Base-by-base conservation (phyloP, 768 basidiomycete genomes). In the Tulasnella calospora region DNA sequence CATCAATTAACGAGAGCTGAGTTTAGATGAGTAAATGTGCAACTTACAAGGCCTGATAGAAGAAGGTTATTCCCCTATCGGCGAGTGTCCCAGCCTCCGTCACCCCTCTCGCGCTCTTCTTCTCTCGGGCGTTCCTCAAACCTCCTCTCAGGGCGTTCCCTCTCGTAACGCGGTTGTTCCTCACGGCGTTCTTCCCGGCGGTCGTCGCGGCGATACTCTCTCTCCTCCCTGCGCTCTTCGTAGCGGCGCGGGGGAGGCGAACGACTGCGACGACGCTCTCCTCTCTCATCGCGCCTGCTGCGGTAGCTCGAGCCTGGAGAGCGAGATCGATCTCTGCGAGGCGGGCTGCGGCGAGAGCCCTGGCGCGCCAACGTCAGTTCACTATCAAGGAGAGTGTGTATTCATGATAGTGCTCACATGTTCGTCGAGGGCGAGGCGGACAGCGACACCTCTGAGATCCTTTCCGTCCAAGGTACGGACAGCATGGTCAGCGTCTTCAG, bases 401-500 rank as follows among this genome's bases (percentile, higher is more conserved):
- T 82, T 92, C 91, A 80, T 27, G 67, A 44, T 46, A 15, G 1
- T 30, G 21, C 19, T 87, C 87, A 47, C 61, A 41, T 44, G 38
- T 30, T 91, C 90, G 71, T 92, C 89, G 44, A 89, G 82, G 40
- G 88, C 87, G 38, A 97, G 92, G 78, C 91, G 90, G 76, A 95
- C 93, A 72, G 89, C 88, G 74, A 91, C 87, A 79, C 95, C 95
- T 81, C 95, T 93, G 69, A 98, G 90, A 81, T 98, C 96, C 81
- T 90, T 93, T 80, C 92, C 92, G 81, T 94, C 92, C 47, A 98
- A 87, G 44, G 92, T 92, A 83, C 90, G 92, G 81, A 96, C 90
- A n/a, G 97, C 97, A 80, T 93, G 92, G 55, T 98, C 96, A 69
- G 95, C 95, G 81, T 99, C 97, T 8, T 94, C 93, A 77, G 93